phyloP scores from a whole-genome alignment of 495 filamentous ascomycete genomes.

The Hypoxylon lienhwacheense region DNA sequence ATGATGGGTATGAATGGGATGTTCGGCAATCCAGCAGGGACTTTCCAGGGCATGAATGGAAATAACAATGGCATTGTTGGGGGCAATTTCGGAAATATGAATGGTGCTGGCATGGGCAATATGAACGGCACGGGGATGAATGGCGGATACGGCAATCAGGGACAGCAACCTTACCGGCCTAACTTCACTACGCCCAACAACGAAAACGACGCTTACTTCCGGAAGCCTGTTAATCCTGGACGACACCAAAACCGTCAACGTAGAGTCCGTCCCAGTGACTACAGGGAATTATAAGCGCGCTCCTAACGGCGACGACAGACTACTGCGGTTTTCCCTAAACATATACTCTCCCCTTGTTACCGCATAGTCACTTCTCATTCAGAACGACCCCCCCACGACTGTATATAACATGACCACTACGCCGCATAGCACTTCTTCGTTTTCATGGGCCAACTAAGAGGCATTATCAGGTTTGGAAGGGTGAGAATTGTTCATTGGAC shows the following conservation, averaged over 20 bases:
- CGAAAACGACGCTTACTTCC: conserved; percentile 91
- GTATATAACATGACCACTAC: conserved; percentile 20
- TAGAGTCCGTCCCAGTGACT: conserved; percentile 82
- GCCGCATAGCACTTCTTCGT: conserved; percentile 21
- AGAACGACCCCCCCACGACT: conserved; percentile 14
- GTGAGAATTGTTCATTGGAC: conserved; percentile 24
- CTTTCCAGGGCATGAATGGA: conserved; percentile 55
- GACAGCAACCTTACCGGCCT: conserved; percentile 54
- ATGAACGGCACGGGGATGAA: conserved; percentile 37
- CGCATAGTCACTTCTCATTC: conserved; percentile 1
- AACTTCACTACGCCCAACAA: conserved; percentile 69
- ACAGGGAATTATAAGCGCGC: conserved; percentile 68
- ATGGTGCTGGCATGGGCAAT: conserved; percentile 48
- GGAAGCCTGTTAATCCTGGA: conserved; percentile 94
- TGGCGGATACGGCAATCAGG: conserved; percentile 43
- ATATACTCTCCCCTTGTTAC: not conserved
- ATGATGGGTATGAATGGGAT: conserved; percentile 49
- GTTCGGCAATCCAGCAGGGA: conserved; percentile 60
- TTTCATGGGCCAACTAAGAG: conserved; percentile 12
- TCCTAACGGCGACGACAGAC: not conserved
- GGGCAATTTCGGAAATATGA: conserved; percentile 47
- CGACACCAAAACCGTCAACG: conserved; percentile 80
- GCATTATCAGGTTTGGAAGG: no score
- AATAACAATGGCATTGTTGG: conserved; percentile 50
- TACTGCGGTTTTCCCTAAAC: not conserved